Conservation (phyloP, 139 green algal species). For the Asterochloris sp. region DNA sequence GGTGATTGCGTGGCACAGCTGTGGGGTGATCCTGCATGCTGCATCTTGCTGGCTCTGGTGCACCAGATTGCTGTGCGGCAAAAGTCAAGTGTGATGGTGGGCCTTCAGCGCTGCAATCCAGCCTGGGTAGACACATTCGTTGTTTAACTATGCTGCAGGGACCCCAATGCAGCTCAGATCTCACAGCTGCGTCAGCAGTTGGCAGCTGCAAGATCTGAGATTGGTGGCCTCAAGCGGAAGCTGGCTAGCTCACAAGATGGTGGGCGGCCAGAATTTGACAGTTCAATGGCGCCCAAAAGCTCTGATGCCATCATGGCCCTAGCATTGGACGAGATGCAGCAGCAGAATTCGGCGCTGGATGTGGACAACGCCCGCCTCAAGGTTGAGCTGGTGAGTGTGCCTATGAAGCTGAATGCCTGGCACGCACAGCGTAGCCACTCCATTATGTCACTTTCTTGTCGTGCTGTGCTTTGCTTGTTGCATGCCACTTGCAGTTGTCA, state of each 20-base stretch:
- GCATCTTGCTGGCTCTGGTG: too few species aligned
- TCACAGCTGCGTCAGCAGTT: conserved; percentile 74
- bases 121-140: too few species aligned
- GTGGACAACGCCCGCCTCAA: conserved; percentile 51
- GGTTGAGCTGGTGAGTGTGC: conserved; percentile 53
- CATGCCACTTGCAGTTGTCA: too few species aligned
- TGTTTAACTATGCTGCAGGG: conserved; percentile 20
- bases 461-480: too few species aligned
- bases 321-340: conserved; percentile 51
- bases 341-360: conserved; percentile 46
- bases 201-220: conserved; percentile 51
- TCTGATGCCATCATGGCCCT: conserved; percentile 24
- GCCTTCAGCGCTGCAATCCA: not conserved
- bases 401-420: not conserved
- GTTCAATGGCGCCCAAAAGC: not conserved
- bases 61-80: too few species aligned
- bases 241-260: conserved; percentile 1
- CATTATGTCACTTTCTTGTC: too few species aligned
- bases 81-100: too few species aligned
- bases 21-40: too few species aligned
- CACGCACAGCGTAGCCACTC: too few species aligned
- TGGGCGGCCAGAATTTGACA: conserved; percentile 1
- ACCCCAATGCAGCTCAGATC: conserved; percentile 76
- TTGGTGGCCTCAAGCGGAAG: conserved; percentile 32
- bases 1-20: too few species aligned